phyloP scores from a whole-genome alignment of 805 yeast genomes.

The Priceomyces castillae region DNA sequence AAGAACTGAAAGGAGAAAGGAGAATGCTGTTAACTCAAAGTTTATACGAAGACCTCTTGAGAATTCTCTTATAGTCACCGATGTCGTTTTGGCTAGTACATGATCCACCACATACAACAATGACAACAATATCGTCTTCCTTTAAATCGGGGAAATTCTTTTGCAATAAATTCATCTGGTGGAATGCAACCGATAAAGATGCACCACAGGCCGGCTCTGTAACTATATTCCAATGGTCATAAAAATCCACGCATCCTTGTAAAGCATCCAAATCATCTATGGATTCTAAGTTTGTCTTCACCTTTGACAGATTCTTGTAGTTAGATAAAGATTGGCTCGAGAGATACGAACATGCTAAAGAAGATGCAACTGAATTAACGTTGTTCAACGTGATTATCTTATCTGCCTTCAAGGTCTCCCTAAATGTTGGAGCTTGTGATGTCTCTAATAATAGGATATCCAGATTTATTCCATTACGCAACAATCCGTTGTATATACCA shows the following conservation, averaged over 20 bases:
- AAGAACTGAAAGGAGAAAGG: no score
- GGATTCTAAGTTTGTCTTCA: slow-evolving; percentile 20
- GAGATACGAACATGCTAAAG: slow-evolving; percentile 61
- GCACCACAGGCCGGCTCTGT: slow-evolving; percentile 79
- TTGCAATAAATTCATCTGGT: slow-evolving; percentile 27
- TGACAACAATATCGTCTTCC: slow-evolving; percentile 45
- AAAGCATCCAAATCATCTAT: slow-evolving; percentile 56
- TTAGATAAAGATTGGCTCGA: slow-evolving; percentile 48
- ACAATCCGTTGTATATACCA: slow-evolving; percentile 48
- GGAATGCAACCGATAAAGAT: slow-evolving; percentile 53
- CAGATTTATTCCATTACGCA: slow-evolving; percentile 22
- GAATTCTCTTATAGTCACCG: slow-evolving; percentile 10
- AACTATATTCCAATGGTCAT: slow-evolving; percentile 47
- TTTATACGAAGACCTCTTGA: slow-evolving; percentile 1
- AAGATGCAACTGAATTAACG: slow-evolving; percentile 56
- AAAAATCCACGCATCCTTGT: slow-evolving; percentile 48
- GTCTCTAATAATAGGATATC: slow-evolving; percentile 53
- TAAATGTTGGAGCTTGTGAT: slow-evolving; percentile 58
- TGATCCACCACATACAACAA: slow-evolving; percentile 56
- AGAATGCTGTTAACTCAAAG: not conserved
- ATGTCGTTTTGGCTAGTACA: slow-evolving; percentile 16
- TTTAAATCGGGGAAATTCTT: slow-evolving; percentile 24
- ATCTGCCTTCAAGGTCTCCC: slow-evolving; percentile 47
- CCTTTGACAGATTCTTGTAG: slow-evolving; percentile 14
- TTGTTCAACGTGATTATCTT: slow-evolving; percentile 43